phyloP scores from a whole-genome alignment of 163 green algal species.

The Prototheca stagnorum region DNA sequence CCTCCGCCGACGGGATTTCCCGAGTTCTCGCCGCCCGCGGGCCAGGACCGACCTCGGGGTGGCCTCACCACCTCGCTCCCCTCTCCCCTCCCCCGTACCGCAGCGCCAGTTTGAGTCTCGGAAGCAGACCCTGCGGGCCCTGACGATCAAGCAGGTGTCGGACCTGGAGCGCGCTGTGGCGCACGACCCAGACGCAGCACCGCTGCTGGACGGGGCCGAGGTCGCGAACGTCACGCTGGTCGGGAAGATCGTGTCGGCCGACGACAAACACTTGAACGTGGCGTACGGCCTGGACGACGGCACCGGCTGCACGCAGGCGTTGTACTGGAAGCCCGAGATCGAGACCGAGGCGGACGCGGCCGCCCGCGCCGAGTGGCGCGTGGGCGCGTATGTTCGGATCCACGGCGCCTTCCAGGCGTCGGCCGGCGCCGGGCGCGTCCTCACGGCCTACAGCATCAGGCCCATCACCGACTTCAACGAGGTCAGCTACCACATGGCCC shows the following conservation, averaged over 20 bases:
- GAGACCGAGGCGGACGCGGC: slow-evolving; percentile 11
- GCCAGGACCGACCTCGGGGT: too few species aligned
- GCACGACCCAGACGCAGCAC: slow-evolving; percentile 1
- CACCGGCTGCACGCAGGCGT: slow-evolving; percentile 37
- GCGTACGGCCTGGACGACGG: slow-evolving; percentile 46
- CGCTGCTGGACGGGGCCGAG: slow-evolving; percentile 15
- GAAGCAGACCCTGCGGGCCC: slow-evolving; percentile 27
- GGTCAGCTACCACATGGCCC: slow-evolving; percentile 67
- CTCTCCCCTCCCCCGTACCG: not conserved
- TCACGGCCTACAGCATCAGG: slow-evolving; percentile 53
- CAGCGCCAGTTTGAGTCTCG: slow-evolving; percentile 9
- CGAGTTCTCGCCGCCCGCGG: too few species aligned
- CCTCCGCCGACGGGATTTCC: too few species aligned
- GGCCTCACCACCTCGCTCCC: not conserved
- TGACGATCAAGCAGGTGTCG: slow-evolving; percentile 47
- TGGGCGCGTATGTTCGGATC: slow-evolving; percentile 54
- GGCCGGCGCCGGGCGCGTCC: slow-evolving; percentile 15
- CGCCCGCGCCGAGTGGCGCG: slow-evolving; percentile 26
- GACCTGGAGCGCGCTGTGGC: slow-evolving; percentile 12
- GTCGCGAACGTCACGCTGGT: slow-evolving; percentile 43
- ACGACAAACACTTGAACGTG: slow-evolving; percentile 25
- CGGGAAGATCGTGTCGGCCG: slow-evolving; percentile 36
- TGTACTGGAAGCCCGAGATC: slow-evolving; percentile 35
- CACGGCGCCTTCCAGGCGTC: slow-evolving; percentile 50
- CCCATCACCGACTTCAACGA: slow-evolving; percentile 69